phyloP scores from a whole-genome alignment of 164 flowering plant genomes.

The Cinnamomum micranthum region DNA sequence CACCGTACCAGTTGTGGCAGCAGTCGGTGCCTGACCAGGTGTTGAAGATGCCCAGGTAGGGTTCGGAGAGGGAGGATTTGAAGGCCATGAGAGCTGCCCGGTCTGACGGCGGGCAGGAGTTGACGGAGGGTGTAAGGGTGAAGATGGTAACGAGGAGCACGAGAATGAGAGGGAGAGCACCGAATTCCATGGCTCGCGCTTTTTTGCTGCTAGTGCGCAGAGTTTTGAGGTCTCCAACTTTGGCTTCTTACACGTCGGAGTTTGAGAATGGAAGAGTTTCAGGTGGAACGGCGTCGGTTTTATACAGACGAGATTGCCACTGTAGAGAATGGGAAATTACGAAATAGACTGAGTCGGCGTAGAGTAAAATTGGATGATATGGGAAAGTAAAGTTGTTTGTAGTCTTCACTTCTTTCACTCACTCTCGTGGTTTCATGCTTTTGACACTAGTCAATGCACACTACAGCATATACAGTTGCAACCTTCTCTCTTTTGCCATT shows the following conservation, averaged over 20 bases:
- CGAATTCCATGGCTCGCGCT: not conserved
- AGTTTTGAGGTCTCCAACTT: not conserved
- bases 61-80: slow-evolving; percentile 53
- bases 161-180: not conserved
- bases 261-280: not conserved
- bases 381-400: too few species aligned
- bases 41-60: slow-evolving; percentile 72
- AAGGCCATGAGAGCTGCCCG: slow-evolving; percentile 64
- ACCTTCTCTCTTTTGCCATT: too few species aligned
- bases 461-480: too few species aligned
- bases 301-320: not conserved
- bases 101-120: slow-evolving; percentile 63
- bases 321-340: not conserved
- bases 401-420: too few species aligned
- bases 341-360: not conserved
- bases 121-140: slow-evolving; percentile 19
- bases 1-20: slow-evolving; percentile 79
- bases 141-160: not conserved
- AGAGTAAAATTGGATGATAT: too few species aligned
- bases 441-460: too few species aligned
- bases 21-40: slow-evolving; percentile 81
- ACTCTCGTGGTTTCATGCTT: too few species aligned
- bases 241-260: not conserved
- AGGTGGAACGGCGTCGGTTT: not conserved
- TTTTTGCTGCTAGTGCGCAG: not conserved